Percentiles rank a stretch among this genome's conserved stretches.
These are phyloP conservation scores for Leptoxyphium fumago DNA, from an alignment of 2,329 filamentous ascomycete genomes.

Conservation along the genomic window DNA sequence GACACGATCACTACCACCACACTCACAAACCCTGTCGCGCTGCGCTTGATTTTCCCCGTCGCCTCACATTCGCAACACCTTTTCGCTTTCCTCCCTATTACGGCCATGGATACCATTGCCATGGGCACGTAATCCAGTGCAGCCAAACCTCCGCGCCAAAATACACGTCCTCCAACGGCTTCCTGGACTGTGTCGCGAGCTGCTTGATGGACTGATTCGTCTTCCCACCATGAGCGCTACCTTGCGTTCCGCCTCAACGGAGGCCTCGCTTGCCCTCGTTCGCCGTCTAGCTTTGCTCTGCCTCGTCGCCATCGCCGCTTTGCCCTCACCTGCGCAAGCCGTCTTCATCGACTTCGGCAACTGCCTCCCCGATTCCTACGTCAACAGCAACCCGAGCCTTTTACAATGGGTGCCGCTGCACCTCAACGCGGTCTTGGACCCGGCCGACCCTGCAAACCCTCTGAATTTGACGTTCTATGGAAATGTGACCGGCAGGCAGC, in stretches of 20 bases:
- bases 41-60: too few relatives aligned
- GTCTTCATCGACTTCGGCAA: constrained; percentile 69
- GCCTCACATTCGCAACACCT: too few relatives aligned
- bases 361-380: constrained; percentile 50
- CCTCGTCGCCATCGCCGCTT: constrained; percentile 23
- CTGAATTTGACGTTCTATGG: constrained; percentile 74
- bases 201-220: neutral
- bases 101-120: too few relatives aligned
- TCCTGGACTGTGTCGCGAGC: neutral
- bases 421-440: constrained; percentile 55
- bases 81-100: too few relatives aligned
- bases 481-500: constrained; percentile 67
- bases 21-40: too few relatives aligned
- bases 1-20: too few relatives aligned
- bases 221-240: neutral
- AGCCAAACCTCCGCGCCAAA: too few relatives aligned
- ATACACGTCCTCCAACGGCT: too few relatives aligned
- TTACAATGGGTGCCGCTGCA: constrained; percentile 70
- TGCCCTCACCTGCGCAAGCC: constrained; percentile 37
- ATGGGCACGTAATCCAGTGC: too few relatives aligned
- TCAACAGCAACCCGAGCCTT: constrained; percentile 41
- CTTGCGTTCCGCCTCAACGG: neutral
- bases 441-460: constrained; percentile 45
- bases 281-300: constrained; percentile 3
- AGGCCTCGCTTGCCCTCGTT: constrained; percentile 2